These are phyloP conservation scores for Capronia coronata DNA, from an alignment of 2,329 filamentous ascomycete genomes.

Conservation along the genomic window DNA sequence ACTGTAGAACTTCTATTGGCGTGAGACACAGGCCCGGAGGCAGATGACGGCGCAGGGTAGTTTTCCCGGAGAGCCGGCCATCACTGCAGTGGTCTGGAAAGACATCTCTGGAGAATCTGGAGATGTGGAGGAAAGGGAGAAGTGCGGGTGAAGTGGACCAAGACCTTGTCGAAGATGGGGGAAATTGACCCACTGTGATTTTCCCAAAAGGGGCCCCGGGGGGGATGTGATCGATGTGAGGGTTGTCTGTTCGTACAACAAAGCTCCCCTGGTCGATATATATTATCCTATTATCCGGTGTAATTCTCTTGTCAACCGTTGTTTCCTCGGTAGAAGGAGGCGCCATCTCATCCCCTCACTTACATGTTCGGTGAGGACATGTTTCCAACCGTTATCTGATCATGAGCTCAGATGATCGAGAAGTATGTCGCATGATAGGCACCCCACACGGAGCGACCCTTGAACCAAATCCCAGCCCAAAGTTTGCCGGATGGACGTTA, in stretches of 20 bases:
- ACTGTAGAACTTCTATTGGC: no score
- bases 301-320: not conserved
- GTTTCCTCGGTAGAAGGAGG: no score
- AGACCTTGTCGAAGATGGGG: not conserved
- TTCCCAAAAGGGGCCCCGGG: no score
- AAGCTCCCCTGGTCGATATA: not conserved
- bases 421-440: no score
- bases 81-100: not conserved
- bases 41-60: not conserved
- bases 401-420: not conserved
- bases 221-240: not conserved
- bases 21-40: no score
- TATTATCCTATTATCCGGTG: slow-evolving; percentile 22
- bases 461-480: no score
- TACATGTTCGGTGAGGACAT: not conserved
- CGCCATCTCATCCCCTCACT: no score
- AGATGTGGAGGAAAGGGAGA: slow-evolving; percentile 10
- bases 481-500: no score
- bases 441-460: no score
- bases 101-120: not conserved
- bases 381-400: not conserved
- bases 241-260: not conserved
- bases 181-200: not conserved
- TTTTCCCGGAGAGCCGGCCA: slow-evolving; percentile 4
- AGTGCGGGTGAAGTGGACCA: not conserved